Evolutionary conservation across 306 rosid species (phyloP).

Genomic region (Vigna hirtella): DNA sequence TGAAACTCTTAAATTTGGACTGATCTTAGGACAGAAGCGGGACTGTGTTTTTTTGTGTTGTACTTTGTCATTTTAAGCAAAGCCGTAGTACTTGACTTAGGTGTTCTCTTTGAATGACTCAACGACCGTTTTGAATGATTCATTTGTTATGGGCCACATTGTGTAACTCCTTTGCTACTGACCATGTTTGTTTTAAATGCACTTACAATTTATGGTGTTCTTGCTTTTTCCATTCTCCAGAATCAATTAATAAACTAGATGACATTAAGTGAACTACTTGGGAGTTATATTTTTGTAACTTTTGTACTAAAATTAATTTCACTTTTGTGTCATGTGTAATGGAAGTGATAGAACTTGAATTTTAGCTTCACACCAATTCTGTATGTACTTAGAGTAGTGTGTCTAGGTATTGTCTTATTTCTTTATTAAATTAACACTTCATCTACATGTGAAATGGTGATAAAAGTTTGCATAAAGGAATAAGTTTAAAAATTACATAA

Average conservation of each 20-base stretch:
- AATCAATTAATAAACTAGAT: background rate
- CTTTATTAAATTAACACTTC: too few relatives aligned
- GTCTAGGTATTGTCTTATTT: too few relatives aligned
- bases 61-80: slow-evolving; percentile 30
- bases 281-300: too few relatives aligned
- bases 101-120: slow-evolving; percentile 22
- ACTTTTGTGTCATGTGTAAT: too few relatives aligned
- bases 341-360: too few relatives aligned
- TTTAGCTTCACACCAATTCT: too few relatives aligned
- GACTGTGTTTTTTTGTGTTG: background rate
- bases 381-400: too few relatives aligned
- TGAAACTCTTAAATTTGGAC: slow-evolving; percentile 37
- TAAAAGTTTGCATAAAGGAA: too few relatives aligned
- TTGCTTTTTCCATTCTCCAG: background rate
- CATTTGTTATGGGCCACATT: background rate
- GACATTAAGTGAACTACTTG: too few relatives aligned
- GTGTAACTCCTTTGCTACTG: slow-evolving; percentile 22
- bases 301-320: too few relatives aligned
- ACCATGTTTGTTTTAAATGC: slow-evolving; percentile 1
- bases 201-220: background rate
- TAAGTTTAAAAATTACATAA: too few relatives aligned
- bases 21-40: background rate
- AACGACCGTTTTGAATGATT: slow-evolving; percentile 2
- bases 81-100: slow-evolving; percentile 6
- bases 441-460: too few relatives aligned